Evolutionary conservation across 768 basidiomycete genomes (phyloP).

Genomic region (Coprinopsis strossmayeri): DNA sequence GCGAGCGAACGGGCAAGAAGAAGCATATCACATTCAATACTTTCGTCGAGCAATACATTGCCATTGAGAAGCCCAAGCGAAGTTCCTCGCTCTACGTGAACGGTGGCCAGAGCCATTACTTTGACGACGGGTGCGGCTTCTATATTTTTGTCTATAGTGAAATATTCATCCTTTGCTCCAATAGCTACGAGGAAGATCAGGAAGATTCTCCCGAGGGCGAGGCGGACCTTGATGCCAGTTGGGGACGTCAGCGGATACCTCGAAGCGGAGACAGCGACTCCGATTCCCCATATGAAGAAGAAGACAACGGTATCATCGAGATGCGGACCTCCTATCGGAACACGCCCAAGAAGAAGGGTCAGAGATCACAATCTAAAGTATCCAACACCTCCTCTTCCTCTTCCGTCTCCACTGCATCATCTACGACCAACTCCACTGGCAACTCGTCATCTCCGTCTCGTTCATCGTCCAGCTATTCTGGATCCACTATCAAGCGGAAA

Average conservation of each 20-base stretch:
- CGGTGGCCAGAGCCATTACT: conserved; percentile 26
- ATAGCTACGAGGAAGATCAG: conserved; percentile 65
- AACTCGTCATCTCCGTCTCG: conserved; percentile 22
- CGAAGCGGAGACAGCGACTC: conserved; percentile 34
- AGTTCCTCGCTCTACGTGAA: conserved; percentile 22
- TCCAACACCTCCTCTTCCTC: conserved; percentile 39
- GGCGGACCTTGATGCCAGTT: conserved; percentile 19
- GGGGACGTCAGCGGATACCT: conserved; percentile 18
- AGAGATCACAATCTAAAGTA: conserved; percentile 37
- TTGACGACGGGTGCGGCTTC: conserved; percentile 56
- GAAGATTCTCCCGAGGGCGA: conserved; percentile 53
- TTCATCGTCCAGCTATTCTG: conserved; percentile 4
- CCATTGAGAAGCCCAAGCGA: conserved; percentile 70
- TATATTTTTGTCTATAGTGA: conserved; percentile 5
- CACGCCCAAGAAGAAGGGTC: conserved; percentile 17
- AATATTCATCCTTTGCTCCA: conserved; percentile 8
- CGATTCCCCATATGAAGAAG: conserved; percentile 29
- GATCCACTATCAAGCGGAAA: conserved; percentile 6
- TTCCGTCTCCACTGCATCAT: conserved; percentile 24
- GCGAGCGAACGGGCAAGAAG: conserved; percentile 42
- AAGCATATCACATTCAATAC: conserved; percentile 97
- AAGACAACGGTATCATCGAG: conserved; percentile 51
- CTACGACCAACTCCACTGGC: conserved; percentile 11
- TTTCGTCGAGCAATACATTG: conserved; percentile 94
- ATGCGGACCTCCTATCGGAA: conserved; percentile 38